Base-by-base conservation (phyloP, 2,329 filamentous ascomycete species). In the Diaporthe batatas region DNA sequence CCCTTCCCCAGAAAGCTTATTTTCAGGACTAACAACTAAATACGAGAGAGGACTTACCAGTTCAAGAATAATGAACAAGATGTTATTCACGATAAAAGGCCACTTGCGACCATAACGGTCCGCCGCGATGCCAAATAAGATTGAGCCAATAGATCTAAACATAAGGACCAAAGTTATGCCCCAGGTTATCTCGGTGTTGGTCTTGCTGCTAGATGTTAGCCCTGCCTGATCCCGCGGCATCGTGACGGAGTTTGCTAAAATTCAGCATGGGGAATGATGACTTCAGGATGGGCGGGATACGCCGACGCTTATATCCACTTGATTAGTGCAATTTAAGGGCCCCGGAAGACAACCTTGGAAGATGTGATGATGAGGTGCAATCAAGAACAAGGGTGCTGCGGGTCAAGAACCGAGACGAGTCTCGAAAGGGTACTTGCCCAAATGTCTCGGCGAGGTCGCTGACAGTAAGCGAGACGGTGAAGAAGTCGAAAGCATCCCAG, bases 71-170 rank as follows among this genome's bases (percentile, higher is more conserved):
- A 93, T 91, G 73, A 95, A 90, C 25, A 95, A 84, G 29, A 94
- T 74, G 81, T 94, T 93, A 82, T 95, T 95, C 73, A 92, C 79
- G 18, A 95, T 87, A 83, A 95, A 94, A 1, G 92, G 92, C 91
- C 92, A 94, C 78, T 89, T 90, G 62, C 89, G 82, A 6, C 89
- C 89, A 75, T 88, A 91, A 47, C 87, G 84, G 80, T 91, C 89
- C 25, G 85, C 82, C 0, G 86, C 86, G 34, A 89, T 83, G 74
- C 89, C 89, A 70, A 90, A 90, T 12, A 85, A 25, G 55, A 89
- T 80, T 6, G 88, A 86, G 0, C 89, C 89, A 14, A 89, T 81
- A 3, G 67, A 88, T 71, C 89, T 86, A 75, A 91, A 86, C 87
- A 91, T 90, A 68, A 91, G 83, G 1, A 90, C 89, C 7, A 91